phyloP scores from a whole-genome alignment of 2,329 filamentous ascomycete genomes.

The Fusarium redolens region DNA sequence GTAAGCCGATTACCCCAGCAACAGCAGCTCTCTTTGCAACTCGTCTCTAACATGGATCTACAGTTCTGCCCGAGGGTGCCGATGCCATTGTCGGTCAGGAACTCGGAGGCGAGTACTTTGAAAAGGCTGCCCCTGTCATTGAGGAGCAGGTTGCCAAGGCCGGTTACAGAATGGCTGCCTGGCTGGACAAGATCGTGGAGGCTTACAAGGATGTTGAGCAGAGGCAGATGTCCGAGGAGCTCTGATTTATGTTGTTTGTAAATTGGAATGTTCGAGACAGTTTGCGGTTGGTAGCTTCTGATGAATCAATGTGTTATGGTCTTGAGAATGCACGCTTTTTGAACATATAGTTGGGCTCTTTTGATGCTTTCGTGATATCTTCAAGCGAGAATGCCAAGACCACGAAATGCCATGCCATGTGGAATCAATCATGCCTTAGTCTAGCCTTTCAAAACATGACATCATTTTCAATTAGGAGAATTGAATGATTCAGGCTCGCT shows the following conservation, averaged over 20 bases:
- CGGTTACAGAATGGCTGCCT: slow-evolving; percentile 75
- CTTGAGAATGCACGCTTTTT: background rate
- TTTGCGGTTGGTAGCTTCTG: background rate
- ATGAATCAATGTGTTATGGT: background rate
- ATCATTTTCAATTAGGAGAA: background rate
- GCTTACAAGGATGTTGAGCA: slow-evolving; percentile 43
- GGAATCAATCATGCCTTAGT: background rate
- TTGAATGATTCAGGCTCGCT: slow-evolving; percentile 5
- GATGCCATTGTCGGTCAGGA: slow-evolving; percentile 69
- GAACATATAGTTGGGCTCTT: background rate
- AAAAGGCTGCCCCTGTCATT: slow-evolving; percentile 71
- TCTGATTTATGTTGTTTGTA: slow-evolving; percentile 37
- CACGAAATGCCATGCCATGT: slow-evolving; percentile 1
- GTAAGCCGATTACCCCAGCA: slow-evolving; percentile 53
- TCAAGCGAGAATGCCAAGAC: background rate
- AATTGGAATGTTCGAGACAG: background rate
- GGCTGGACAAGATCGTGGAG: slow-evolving; percentile 72
- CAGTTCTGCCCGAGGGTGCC: slow-evolving; percentile 71
- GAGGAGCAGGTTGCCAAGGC: slow-evolving; percentile 75
- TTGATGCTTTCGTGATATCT: background rate
- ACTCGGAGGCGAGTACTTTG: slow-evolving; percentile 71
- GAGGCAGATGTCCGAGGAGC: slow-evolving; percentile 44
- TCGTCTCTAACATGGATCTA: slow-evolving; percentile 35
- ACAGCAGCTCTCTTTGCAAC: background rate
- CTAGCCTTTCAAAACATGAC: background rate